Conservation (phyloP, 768 basidiomycete species). For the Lyophyllum semitale region DNA sequence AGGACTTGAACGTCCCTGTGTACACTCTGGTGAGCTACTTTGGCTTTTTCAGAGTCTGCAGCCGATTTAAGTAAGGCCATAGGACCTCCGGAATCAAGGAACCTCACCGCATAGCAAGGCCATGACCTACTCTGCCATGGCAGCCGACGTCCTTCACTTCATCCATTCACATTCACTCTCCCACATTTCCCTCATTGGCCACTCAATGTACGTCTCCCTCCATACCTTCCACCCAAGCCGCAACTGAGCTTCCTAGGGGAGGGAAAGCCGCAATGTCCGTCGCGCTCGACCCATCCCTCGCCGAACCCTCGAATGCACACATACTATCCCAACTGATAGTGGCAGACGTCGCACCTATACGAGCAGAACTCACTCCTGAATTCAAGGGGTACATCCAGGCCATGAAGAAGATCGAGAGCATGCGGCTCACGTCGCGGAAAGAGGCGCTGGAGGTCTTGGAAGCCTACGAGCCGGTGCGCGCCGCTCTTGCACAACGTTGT, state of each 20-base stretch:
- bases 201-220: slow-evolving; percentile 70
- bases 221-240: neutral
- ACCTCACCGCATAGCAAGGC: slow-evolving; percentile 69
- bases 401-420: slow-evolving; percentile 68
- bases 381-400: slow-evolving; percentile 64
- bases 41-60: neutral
- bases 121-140: slow-evolving; percentile 77
- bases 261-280: slow-evolving; percentile 78
- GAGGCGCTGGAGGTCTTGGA: slow-evolving; percentile 67
- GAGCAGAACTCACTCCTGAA: slow-evolving; percentile 54
- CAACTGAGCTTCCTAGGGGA: slow-evolving; percentile 50
- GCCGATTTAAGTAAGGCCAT: neutral
- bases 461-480: slow-evolving; percentile 59
- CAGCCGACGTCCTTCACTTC: slow-evolving; percentile 73
- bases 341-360: slow-evolving; percentile 76
- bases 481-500: neutral
- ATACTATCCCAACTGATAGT: slow-evolving; percentile 60
- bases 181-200: slow-evolving; percentile 75
- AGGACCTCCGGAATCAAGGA: slow-evolving; percentile 81
- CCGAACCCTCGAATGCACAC: slow-evolving; percentile 24
- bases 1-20: slow-evolving; percentile 60
- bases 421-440: slow-evolving; percentile 53
- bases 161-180: slow-evolving; percentile 50
- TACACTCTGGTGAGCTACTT: slow-evolving; percentile 53
- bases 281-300: slow-evolving; percentile 47